phyloP scores from a whole-genome alignment of 306 rosid species.

The Cyamopsis tetragonoloba region DNA sequence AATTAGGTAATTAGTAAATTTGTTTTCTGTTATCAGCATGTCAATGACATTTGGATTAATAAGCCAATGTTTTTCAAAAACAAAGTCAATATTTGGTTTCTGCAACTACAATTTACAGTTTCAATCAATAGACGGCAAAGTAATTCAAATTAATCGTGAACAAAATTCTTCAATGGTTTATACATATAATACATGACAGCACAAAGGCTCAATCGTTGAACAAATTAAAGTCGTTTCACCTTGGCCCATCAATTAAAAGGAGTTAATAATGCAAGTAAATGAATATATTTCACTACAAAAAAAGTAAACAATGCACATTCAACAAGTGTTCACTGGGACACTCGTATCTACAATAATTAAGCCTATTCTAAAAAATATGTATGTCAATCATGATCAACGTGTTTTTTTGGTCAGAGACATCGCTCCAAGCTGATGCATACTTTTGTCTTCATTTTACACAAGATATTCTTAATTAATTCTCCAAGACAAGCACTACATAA shows the following conservation, averaged over 20 bases:
- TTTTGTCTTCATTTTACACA: conserved; percentile 19
- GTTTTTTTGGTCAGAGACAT: background rate
- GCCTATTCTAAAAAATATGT: background rate
- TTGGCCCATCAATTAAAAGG: too few species aligned
- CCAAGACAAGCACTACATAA: conserved; percentile 25
- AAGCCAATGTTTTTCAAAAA: background rate
- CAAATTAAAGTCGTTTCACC: background rate
- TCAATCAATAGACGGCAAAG: too few species aligned
- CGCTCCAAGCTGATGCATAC: conserved; percentile 14
- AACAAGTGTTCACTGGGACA: background rate
- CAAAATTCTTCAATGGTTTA: too few species aligned
- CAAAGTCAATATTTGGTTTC: conserved; percentile 2
- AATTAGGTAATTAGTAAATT: background rate
- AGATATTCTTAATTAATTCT: conserved; percentile 32
- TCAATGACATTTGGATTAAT: conserved; percentile 3
- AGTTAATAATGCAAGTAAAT: background rate
- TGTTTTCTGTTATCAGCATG: background rate
- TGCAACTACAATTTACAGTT: background rate
- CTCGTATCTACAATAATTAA: background rate
- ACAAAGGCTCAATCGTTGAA: background rate
- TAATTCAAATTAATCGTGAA: too few species aligned
- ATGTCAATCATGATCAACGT: background rate
- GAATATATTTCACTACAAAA: background rate
- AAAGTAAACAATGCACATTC: background rate
- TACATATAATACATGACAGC: too few species aligned